Conservation (phyloP, 129 eudicot genomes). For the Chrysanthemum lavandulifolium region DNA sequence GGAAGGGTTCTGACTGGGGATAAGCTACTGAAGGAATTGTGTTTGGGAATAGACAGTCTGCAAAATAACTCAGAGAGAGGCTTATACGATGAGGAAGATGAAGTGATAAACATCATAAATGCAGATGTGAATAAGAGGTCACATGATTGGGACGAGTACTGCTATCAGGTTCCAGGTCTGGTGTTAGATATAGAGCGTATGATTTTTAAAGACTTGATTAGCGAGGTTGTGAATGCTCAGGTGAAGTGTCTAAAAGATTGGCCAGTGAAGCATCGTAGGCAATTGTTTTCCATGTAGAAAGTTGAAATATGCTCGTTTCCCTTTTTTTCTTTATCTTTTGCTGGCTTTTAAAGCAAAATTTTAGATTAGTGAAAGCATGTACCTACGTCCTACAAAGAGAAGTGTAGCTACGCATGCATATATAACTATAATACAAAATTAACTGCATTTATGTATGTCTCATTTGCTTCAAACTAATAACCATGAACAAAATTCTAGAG, state of each 20-base stretch:
- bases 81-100: conserved; percentile 52
- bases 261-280: conserved; percentile 45
- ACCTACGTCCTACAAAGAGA: conserved; percentile 30
- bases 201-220: conserved; percentile 82
- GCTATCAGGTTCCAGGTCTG: conserved; percentile 61
- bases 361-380: conserved; percentile 35
- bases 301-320: not conserved
- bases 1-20: conserved; percentile 33
- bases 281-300: conserved; percentile 44
- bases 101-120: conserved; percentile 45
- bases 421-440: conserved; percentile 34
- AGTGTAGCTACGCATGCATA: conserved; percentile 25
- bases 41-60: conserved; percentile 46
- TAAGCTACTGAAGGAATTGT: conserved; percentile 55
- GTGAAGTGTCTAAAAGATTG: conserved; percentile 34
- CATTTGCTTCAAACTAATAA: conserved; percentile 14
- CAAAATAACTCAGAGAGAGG: conserved; percentile 36
- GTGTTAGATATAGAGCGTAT: conserved; percentile 83
- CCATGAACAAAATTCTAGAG: no score
- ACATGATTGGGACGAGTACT: conserved; percentile 48
- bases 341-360: conserved; percentile 28
- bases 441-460: conserved; percentile 27
- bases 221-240: conserved; percentile 55
- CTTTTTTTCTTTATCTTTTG: conserved; percentile 14
- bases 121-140: conserved; percentile 61